Percentiles rank a stretch among this genome's conserved stretches.
These are phyloP conservation scores for Allantophomopsis cytisporea DNA, from an alignment of 2,329 filamentous ascomycete genomes.

Conservation along the genomic window DNA sequence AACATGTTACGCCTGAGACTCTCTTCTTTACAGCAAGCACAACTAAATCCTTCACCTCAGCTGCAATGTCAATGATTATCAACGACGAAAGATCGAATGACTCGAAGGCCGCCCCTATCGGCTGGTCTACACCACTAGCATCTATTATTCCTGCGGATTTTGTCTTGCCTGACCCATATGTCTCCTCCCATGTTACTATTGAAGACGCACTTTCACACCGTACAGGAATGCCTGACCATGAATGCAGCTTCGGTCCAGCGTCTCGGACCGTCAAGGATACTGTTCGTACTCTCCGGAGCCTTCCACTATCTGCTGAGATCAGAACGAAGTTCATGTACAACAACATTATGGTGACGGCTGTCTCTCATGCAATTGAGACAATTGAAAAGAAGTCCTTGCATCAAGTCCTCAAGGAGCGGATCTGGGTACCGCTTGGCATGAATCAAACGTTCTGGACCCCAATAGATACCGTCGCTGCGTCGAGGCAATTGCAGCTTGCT, in stretches of 20 bases:
- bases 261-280: conserved; percentile 21
- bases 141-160: conserved; percentile 37
- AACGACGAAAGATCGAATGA: conserved; percentile 23
- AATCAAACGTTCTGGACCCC: conserved; percentile 20
- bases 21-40: conserved; percentile 41
- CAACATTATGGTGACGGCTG: conserved; percentile 33
- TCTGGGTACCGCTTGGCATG: conserved; percentile 35
- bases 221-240: conserved; percentile 32
- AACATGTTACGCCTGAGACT: conserved; percentile 28
- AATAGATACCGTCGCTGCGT: conserved; percentile 7
- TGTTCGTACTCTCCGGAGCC: conserved; percentile 22
- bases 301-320: conserved; percentile 28
- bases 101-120: too few relatives aligned
- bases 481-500: conserved; percentile 22
- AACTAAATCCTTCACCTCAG: conserved; percentile 39
- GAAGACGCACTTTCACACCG: conserved; percentile 40
- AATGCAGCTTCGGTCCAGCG: conserved; percentile 18
- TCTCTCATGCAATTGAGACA: conserved; percentile 29
- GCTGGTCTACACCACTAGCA: conserved; percentile 33
- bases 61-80: conserved; percentile 33
- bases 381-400: conserved; percentile 23
- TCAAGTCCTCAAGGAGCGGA: conserved; percentile 23
- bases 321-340: conserved; percentile 31
- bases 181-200: conserved; percentile 33
- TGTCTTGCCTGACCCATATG: conserved; percentile 28